Evolutionary conservation across 345 rosid species (phyloP), one percentile per base, ranked within the genome.

Genomic region (Gossypium ekmanianum): DNA sequence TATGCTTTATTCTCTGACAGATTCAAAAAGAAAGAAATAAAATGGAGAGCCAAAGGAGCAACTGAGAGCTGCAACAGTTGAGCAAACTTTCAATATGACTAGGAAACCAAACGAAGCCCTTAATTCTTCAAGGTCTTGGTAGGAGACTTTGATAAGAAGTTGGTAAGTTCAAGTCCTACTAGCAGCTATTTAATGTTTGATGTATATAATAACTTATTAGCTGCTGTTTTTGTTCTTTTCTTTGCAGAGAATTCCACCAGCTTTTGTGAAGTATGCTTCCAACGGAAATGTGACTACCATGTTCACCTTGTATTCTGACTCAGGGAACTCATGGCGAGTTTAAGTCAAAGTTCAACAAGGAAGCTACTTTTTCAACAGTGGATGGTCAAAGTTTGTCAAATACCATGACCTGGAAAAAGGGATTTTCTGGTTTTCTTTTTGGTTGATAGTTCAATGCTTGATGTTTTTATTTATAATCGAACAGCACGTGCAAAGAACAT

Each of bases 351-450:
- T 16, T 27, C 11, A 14, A 16, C 9, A 10, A 50, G 24, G 24
- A 26, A 11, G 17, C 3, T 68, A 26, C 24, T 68, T 48, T 17
- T 26, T 68, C 43, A 26, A 9, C 14, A 17, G 9, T 57, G 75
- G 75, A 18, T 76, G 75, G 79, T 7, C 45, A 20, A 47, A 14
- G 2, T 76, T 76, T 41, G 75, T 1, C 3, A 9, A 9, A 44
- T 24, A 45, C 20, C 48, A 71, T 12, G 2, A 9, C 11, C 27
- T 71, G 12, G 62, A 29, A 44, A 2, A 8, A 52, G 63, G 18
- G 43, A 70, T 65, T 48, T 71, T 8, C 44, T 70, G 11, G 14
- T 70, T 14, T 71, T 76, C 44, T 39, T 10, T 13, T 48, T 69
- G 45, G 11, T 47, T 41, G 75, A 39, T 13, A 61, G n/a, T 50